Conservation (phyloP, 768 basidiomycete genomes). For the Tylopilus felleus region DNA sequence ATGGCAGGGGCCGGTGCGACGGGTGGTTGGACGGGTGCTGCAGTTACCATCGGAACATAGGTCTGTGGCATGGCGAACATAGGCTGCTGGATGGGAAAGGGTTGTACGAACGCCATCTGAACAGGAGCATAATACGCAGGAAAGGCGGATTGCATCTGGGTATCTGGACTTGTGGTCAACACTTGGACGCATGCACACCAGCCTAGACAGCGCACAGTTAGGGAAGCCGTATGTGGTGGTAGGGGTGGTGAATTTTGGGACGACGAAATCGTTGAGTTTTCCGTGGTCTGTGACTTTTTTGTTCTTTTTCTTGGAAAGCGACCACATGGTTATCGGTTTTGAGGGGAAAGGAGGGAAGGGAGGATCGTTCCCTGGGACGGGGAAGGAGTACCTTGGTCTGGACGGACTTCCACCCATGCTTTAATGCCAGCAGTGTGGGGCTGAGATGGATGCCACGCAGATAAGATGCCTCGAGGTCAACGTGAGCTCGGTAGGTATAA, state of each 20-base stretch:
- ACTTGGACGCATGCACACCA: not conserved
- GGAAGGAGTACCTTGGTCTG: slow-evolving; percentile 17
- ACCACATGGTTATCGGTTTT: slow-evolving; percentile 11
- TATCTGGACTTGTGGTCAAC: slow-evolving; percentile 23
- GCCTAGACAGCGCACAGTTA: slow-evolving; percentile 23
- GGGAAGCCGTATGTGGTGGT: slow-evolving; percentile 16
- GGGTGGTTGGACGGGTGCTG: slow-evolving; percentile 12
- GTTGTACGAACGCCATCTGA: slow-evolving; percentile 22
- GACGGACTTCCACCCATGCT: slow-evolving; percentile 25
- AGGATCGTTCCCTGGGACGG: slow-evolving; percentile 11
- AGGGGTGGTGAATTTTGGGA: slow-evolving; percentile 13
- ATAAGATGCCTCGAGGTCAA: slow-evolving; percentile 10
- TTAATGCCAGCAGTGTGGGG: no score
- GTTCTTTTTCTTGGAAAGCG: slow-evolving; percentile 15
- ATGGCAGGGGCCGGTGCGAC: slow-evolving; percentile 1
- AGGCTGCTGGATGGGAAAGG: slow-evolving; percentile 27
- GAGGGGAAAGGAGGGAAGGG: not conserved
- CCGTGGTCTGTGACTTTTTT: slow-evolving; percentile 20
- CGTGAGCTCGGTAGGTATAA: no score
- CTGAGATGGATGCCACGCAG: not conserved
- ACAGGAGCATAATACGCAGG: slow-evolving; percentile 31
- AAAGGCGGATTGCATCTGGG: slow-evolving; percentile 20
- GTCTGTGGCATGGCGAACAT: slow-evolving; percentile 25
- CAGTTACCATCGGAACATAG: slow-evolving; percentile 24
- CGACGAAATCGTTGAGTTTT: slow-evolving; percentile 17